A percentile compares a stretch with the other conserved stretches of the same genome.
These are phyloP conservation scores for Xanthoconium separans DNA, from an alignment of 1,284 basidiomycete genomes.

Conservation along the genomic window DNA sequence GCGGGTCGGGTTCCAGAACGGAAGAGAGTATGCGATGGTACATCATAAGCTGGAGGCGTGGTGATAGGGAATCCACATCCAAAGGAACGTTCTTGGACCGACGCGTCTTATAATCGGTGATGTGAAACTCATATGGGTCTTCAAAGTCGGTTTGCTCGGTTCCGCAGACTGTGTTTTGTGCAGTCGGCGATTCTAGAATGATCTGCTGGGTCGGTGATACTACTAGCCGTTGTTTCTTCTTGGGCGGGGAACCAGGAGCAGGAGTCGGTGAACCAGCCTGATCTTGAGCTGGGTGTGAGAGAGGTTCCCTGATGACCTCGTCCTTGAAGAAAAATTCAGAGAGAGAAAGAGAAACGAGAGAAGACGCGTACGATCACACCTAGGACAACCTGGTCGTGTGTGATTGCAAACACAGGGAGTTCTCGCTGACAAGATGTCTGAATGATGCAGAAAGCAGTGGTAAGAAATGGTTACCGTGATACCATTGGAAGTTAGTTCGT, in stretches of 20 bases:
- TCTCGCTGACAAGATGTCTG: conserved; percentile 50
- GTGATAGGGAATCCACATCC: conserved; percentile 59
- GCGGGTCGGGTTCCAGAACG: conserved; percentile 44
- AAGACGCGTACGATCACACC: conserved; percentile 61
- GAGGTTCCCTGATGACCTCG: conserved; percentile 16
- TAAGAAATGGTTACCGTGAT: conserved; percentile 42
- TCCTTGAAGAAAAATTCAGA: conserved; percentile 41
- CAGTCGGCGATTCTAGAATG: not conserved
- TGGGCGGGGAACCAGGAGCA: conserved; percentile 7
- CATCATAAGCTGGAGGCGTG: conserved; percentile 82
- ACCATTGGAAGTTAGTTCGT: conserved; percentile 47
- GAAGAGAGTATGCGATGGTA: conserved; percentile 72
- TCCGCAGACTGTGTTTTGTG: not conserved
- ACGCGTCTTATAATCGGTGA: conserved; percentile 82
- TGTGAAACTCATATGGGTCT: conserved; percentile 39
- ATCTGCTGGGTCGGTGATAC: not conserved
- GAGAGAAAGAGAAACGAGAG: not conserved
- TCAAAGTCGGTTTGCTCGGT: not conserved
- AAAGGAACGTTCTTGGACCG: conserved; percentile 52
- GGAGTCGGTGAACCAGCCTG: not conserved
- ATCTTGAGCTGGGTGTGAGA: not conserved
- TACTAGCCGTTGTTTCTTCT: conserved; percentile 18
- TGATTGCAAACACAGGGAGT: conserved; percentile 69
- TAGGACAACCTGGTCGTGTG: conserved; percentile 53
- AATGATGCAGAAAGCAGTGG: not conserved